Evolutionary conservation across 495 filamentous ascomycete species (phyloP).

Genomic region (Parathielavia hyrcaniae): DNA sequence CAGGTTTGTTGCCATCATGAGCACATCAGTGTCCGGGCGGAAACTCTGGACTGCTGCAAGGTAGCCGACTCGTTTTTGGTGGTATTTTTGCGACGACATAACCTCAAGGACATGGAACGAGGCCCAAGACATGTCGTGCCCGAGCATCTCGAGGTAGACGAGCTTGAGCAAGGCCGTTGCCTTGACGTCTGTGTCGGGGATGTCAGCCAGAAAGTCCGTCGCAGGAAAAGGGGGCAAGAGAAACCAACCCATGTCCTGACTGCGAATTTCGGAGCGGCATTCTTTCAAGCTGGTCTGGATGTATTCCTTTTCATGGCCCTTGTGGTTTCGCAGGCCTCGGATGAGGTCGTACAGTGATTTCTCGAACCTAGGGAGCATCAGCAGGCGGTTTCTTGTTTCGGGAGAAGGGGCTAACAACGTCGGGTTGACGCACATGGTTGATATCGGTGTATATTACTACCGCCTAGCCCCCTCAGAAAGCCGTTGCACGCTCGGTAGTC

Average conservation of each 20-base stretch:
- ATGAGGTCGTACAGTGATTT: slow-evolving; percentile 99
- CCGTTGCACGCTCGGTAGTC: not conserved
- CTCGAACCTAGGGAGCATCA: slow-evolving; percentile 70
- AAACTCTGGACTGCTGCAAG: slow-evolving; percentile 96
- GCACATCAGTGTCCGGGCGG: slow-evolving; percentile 86
- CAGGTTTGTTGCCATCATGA: slow-evolving; percentile 96
- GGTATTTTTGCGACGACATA: slow-evolving; percentile 91
- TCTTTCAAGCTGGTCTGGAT: slow-evolving; percentile 85
- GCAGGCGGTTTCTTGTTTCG: slow-evolving; percentile 6
- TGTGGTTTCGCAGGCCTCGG: slow-evolving; percentile 85
- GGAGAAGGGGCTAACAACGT: not conserved
- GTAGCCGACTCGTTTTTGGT: slow-evolving; percentile 92
- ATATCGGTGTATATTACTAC: slow-evolving; percentile 4
- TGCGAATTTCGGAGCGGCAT: slow-evolving; percentile 85
- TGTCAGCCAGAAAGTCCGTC: slow-evolving; percentile 22
- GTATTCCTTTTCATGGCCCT: slow-evolving; percentile 88
- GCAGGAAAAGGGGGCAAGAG: not conserved
- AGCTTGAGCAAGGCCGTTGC: slow-evolving; percentile 91
- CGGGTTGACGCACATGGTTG: slow-evolving; percentile 23
- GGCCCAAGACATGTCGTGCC: slow-evolving; percentile 99
- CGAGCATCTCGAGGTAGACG: slow-evolving; percentile 97
- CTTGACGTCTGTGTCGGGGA: slow-evolving; percentile 65
- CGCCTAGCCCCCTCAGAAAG: not conserved
- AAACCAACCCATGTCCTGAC: slow-evolving; percentile 78
- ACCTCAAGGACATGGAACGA: slow-evolving; percentile 97